phyloP scores from a whole-genome alignment of 257 asterid species.

The Penstemon davidsonii region DNA sequence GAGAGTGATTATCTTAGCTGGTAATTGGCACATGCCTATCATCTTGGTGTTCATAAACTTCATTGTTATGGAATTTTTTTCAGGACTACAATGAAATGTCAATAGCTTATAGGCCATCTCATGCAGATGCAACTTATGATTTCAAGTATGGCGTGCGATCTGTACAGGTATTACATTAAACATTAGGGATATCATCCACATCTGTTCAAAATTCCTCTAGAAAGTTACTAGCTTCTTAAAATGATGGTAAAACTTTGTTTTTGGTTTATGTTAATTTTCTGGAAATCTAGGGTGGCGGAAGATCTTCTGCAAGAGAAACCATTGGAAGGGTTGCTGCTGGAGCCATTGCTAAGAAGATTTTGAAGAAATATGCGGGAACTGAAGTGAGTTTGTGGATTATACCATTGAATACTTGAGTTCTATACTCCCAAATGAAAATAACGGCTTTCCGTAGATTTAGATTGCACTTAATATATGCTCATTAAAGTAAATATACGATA shows the following conservation, averaged over 20 bases:
- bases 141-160: slow-evolving; percentile 96
- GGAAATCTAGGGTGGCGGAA: slow-evolving; percentile 86
- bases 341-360: slow-evolving; percentile 95
- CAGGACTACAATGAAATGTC: slow-evolving; percentile 98
- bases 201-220: neutral
- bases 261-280: slow-evolving; percentile 23
- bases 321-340: slow-evolving; percentile 99
- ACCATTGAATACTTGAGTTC: slow-evolving; percentile 7
- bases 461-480: neutral
- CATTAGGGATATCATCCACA: neutral
- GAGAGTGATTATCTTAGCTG: neutral
- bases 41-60: slow-evolving; percentile 24
- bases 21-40: slow-evolving; percentile 10
- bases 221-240: neutral
- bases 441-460: slow-evolving; percentile 14
- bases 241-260: slow-evolving; percentile 4
- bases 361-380: slow-evolving; percentile 67
- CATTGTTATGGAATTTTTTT: neutral
- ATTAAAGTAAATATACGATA: neutral
- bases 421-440: slow-evolving; percentile 16
- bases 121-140: slow-evolving; percentile 97
- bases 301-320: slow-evolving; percentile 99
- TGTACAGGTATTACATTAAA: slow-evolving; percentile 58
- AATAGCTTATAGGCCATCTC: slow-evolving; percentile 94
- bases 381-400: slow-evolving; percentile 54